Conservation (phyloP, 2,329 filamentous ascomycete genomes). For the Calonectria montana region DNA sequence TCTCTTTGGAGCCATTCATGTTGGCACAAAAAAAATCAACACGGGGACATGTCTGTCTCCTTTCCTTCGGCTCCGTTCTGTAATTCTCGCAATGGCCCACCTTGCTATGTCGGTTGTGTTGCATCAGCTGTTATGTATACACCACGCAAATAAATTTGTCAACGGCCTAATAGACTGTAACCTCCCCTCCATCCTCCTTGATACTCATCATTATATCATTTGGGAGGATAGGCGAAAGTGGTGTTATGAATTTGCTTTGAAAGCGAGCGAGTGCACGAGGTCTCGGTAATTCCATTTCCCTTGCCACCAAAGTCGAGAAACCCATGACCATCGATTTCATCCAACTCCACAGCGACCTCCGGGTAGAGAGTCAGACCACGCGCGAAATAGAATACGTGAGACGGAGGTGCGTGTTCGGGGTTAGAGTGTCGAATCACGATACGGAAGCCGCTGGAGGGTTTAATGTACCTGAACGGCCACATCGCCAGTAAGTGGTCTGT, state of each 20-base stretch:
- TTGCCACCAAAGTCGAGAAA: background rate
- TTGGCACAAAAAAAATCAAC: conserved; percentile 3
- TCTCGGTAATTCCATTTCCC: background rate
- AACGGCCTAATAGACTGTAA: background rate
- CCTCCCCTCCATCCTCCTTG: background rate
- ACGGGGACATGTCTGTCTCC: background rate
- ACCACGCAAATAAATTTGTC: background rate
- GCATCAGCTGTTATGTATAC: background rate
- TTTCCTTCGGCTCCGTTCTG: background rate
- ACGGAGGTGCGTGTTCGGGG: background rate
- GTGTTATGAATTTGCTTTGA: background rate
- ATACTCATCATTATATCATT: background rate
- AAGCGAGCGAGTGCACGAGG: background rate
- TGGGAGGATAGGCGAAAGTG: background rate
- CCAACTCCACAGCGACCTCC: background rate
- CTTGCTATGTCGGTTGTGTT: background rate
- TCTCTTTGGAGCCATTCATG: background rate
- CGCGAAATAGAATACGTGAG: background rate
- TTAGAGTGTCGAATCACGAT: background rate
- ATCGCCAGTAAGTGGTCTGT: background rate
- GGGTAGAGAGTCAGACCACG: background rate
- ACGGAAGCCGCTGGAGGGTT: background rate
- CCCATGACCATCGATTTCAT: background rate
- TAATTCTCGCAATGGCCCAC: background rate
- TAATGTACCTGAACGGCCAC: background rate